phyloP scores from a whole-genome alignment of 2,329 filamentous ascomycete genomes.

The Claviceps humidiphila region DNA sequence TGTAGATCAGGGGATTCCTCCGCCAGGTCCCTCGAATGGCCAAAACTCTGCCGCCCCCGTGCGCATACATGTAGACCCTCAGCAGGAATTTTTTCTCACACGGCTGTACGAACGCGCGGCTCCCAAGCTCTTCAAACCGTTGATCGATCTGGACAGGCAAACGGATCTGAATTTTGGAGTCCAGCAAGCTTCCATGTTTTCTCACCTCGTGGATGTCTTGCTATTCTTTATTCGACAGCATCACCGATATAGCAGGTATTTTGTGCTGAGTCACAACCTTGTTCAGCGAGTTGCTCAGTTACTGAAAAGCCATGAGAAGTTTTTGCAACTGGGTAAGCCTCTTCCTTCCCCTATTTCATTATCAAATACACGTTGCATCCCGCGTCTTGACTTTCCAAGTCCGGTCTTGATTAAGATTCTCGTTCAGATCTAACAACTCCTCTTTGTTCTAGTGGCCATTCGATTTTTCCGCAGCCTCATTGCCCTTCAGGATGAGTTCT shows the following conservation, averaged over 20 bases:
- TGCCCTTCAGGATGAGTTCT: constrained; percentile 79
- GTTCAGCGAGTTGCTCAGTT: constrained; percentile 71
- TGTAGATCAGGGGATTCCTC: constrained; percentile 53
- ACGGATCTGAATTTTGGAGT: constrained; percentile 59
- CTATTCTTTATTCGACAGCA: constrained; percentile 91
- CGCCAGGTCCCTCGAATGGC: constrained; percentile 40
- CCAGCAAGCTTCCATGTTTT: constrained; percentile 80
- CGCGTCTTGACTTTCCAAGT: no score
- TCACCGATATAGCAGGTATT: constrained; percentile 72
- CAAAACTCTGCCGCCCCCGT: constrained; percentile 55
- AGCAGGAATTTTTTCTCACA: constrained; percentile 75
- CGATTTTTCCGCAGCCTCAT: constrained; percentile 88
- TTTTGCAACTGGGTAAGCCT: constrained; percentile 71
- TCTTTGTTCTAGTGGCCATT: constrained; percentile 52
- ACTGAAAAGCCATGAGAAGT: constrained; percentile 73
- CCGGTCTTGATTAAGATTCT: no score
- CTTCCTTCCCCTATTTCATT: background rate
- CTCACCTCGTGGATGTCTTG: constrained; percentile 82
- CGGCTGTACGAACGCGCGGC: constrained; percentile 85
- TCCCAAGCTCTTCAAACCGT: constrained; percentile 70
- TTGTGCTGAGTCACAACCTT: constrained; percentile 69
- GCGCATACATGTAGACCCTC: constrained; percentile 47
- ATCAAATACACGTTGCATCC: no score
- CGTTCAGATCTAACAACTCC: background rate
- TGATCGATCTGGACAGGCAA: constrained; percentile 65